Conservation (phyloP, 2,329 filamentous ascomycete genomes). For the Phyllosticta citrichinensis region DNA sequence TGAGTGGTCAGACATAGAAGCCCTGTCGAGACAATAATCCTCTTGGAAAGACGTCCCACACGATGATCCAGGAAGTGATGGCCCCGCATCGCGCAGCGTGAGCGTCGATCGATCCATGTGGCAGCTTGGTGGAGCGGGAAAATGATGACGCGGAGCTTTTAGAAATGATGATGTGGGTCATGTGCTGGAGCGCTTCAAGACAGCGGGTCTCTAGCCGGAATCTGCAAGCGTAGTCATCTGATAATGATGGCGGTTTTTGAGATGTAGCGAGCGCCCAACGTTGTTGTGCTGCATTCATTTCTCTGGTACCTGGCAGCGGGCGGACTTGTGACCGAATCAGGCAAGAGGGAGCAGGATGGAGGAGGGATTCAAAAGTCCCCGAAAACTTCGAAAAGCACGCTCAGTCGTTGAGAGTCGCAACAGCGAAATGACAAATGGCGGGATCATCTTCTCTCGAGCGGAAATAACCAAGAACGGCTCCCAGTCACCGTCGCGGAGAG, state of each 20-base stretch:
- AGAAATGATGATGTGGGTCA: neutral
- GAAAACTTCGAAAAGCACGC: neutral
- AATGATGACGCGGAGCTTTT: neutral
- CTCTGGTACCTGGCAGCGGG: neutral
- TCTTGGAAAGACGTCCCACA: neutral
- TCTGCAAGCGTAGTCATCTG: neutral
- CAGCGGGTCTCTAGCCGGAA: neutral
- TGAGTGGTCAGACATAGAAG: neutral
- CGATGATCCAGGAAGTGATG: too few species aligned
- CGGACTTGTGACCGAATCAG: neutral
- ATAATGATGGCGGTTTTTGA: neutral
- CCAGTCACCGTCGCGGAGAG: neutral
- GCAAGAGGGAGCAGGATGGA: neutral
- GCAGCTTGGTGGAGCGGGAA: neutral
- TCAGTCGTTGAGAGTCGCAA: neutral
- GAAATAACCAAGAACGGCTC: too few species aligned
- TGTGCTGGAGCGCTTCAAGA: neutral
- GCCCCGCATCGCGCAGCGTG: too few species aligned
- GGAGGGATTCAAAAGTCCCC: neutral
- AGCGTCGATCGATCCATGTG: too few species aligned
- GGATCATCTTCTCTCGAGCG: too few species aligned
- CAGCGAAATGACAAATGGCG: too few species aligned
- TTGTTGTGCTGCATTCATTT: neutral
- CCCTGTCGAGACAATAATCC: neutral
- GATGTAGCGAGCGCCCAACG: neutral